phyloP scores from a whole-genome alignment of 768 basidiomycete species.

The Mycena galericulata region DNA sequence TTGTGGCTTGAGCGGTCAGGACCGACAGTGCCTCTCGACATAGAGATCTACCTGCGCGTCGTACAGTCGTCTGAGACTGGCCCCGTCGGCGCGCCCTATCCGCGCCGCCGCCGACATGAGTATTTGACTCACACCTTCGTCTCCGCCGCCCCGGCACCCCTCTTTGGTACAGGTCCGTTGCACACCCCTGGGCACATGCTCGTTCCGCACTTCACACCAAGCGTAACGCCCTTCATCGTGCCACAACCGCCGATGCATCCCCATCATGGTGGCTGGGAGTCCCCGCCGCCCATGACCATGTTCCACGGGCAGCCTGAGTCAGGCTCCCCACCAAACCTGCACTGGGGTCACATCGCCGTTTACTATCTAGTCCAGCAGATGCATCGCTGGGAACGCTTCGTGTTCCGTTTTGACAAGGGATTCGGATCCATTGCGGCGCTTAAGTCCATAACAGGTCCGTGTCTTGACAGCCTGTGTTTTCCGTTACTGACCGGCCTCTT shows the following conservation, averaged over 20 bases:
- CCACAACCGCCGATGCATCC: constrained; percentile 56
- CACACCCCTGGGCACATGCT: constrained; percentile 41
- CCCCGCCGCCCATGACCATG: constrained; percentile 41
- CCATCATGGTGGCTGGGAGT: constrained; percentile 53
- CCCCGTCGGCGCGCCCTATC: constrained; percentile 44
- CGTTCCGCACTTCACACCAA: constrained; percentile 50
- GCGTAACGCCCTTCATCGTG: constrained; percentile 58
- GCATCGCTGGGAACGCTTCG: constrained; percentile 85
- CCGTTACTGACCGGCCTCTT: constrained; percentile 16
- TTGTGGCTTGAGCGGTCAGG: constrained; percentile 89
- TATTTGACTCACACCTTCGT: constrained; percentile 49
- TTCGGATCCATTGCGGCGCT: constrained; percentile 81
- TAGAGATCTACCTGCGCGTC: constrained; percentile 81
- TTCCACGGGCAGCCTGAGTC: constrained; percentile 34
- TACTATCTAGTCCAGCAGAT: constrained; percentile 85
- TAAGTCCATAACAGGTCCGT: constrained; percentile 77
- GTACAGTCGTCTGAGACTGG: constrained; percentile 44
- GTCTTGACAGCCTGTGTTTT: constrained; percentile 10
- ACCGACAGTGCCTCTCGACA: constrained; percentile 75
- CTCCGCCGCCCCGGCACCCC: constrained; percentile 44
- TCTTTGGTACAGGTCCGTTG: constrained; percentile 31
- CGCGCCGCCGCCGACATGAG: constrained; percentile 45
- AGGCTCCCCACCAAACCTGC: constrained; percentile 59
- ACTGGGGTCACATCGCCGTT: constrained; percentile 86
- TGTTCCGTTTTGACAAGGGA: constrained; percentile 83